Evolutionary conservation across 441 rosid genomes (phyloP), one percentile per base, ranked within the genome.

Genomic region (Gossypium trilobum): DNA sequence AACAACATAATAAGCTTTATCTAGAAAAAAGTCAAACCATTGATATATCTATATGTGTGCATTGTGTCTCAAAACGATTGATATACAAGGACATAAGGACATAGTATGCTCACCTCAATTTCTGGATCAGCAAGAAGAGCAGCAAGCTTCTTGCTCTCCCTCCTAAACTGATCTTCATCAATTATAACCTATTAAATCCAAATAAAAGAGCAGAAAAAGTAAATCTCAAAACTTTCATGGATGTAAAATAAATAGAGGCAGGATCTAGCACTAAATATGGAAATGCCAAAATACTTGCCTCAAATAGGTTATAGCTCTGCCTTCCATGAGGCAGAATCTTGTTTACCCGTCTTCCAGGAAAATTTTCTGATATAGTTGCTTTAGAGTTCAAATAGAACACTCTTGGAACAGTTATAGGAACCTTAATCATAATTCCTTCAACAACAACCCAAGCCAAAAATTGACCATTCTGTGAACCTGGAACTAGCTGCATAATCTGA

Each of bases 71-170:
- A 31, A 70, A 7, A 29, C 58, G 23, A 36, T 25, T 57, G 9
- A 51, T 22, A 33, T 64, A 31, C 31, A 36, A 3, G n/a, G 63
- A 23, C 36, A 74, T 23, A 68, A 3, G n/a, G 63, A 23, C 36
- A 74, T 23, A 68, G 29, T 70, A 63, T 79, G 55, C 91, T 79
- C 25, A 92, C 99, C 99, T 95, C 98, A 70, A 92, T 84, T 80
- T 90, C 97, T 33, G 99, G 98, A 86, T 95, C 92, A 48, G 97
- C 93, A 68, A 92, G 91, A 78, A 95, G 97, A 71, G 99, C 95
- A 23, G 84, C 87, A 52, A 89, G 86, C 78, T 89, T 91, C 78
- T 85, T 91, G 84, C 87, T 84, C 80, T 91, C 96, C 55, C 86
- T 78, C 81, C 73, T 82, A 78, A 86, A 95, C 55, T 85, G 91